Evolutionary conservation across 345 rosid genomes (phyloP), one percentile per base, ranked within the genome.

Genomic region (Erodium maritimum): DNA sequence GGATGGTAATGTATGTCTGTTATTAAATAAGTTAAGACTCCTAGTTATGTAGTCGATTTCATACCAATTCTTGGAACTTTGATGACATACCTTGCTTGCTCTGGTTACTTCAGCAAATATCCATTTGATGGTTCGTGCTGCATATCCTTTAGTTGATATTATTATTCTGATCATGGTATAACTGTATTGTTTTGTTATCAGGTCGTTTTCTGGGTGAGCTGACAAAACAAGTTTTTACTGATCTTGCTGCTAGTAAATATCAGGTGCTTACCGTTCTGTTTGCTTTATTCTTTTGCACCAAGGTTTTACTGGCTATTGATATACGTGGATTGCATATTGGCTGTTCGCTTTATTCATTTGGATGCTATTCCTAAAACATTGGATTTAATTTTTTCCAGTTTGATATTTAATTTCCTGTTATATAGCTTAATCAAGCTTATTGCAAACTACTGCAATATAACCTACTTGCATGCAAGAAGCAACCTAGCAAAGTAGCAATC

Each of bases 121-220:
- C 17, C 34, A 11, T 29, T 29, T 29, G 37, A 54, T 29, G 37
- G 37, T 29, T 58, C 33, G 54, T 53, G 52, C 53, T 16, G 63
- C 24, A 46, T 17, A 23, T 21, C 42, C 58, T 17, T 19, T 23
- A 55, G 5, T 18, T 22, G 21, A 20, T 51, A 20, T 5, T n/a
- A n/a, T 58, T 58, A 53, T 54, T 19, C 52, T 29, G 54, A 61
- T 19, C 21, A 2, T 14, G 23, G 19, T 2, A 2, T 16, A 3
- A 23, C 66, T 17, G 54, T 14, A 6, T 42, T 42, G 48, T 42
- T 14, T 42, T 42, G 17, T 42, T 42, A 10, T 7, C 77, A 94
- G 99, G 99, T 34, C 99, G 99, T 63, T 94, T 94, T 65, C 93
- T 94, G 46, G 99, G 68, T 70, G 97, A 90, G 83, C 69, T 94